phyloP scores from a whole-genome alignment of 345 rosid genomes.

The Lepidium sativum region DNA sequence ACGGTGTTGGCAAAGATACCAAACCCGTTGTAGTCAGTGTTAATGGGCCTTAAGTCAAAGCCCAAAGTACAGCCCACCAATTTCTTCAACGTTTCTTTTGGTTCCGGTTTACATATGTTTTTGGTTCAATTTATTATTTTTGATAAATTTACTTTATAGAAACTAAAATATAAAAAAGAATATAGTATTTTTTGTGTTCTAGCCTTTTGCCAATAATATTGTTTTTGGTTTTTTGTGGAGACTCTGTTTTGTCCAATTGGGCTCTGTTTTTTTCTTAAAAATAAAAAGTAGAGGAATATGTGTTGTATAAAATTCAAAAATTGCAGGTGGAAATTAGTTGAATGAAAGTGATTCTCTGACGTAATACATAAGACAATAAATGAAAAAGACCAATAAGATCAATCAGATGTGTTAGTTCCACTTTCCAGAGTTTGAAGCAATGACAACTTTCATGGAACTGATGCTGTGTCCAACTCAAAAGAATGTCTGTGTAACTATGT shows the following conservation, averaged over 20 bases:
- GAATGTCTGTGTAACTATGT: constrained; percentile 1
- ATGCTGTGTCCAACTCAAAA: background rate
- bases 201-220: no score
- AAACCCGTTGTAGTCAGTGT: background rate
- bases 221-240: no score
- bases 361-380: background rate
- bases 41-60: constrained; percentile 11
- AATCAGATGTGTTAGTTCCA: background rate
- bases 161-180: no score
- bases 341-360: constrained; percentile 14
- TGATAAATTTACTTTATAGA: no score
- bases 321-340: constrained; percentile 12
- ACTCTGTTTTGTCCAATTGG: no score
- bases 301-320: background rate
- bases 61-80: background rate
- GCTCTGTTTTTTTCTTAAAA: no score
- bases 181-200: no score
- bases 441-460: background rate
- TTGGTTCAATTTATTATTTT: background rate
- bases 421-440: constrained; percentile 24
- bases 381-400: background rate
- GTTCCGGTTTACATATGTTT: background rate
- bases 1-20: background rate
- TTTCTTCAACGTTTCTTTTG: background rate
- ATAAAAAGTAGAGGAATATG: no score